Evolutionary conservation across 2,329 filamentous ascomycete species (phyloP).

Genomic region (Sporothrix globosa): DNA sequence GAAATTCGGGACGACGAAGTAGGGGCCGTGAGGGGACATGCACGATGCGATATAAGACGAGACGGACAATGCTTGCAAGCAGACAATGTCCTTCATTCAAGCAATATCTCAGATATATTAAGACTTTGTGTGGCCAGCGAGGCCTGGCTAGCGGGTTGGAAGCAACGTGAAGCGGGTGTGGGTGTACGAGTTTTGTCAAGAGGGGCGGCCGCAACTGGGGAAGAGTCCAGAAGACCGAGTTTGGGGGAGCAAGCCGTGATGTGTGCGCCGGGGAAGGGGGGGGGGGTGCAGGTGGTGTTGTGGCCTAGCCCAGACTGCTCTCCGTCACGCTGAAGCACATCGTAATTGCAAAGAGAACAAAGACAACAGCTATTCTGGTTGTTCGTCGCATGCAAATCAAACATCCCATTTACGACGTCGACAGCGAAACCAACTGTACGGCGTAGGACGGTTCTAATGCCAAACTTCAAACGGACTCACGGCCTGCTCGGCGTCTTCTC

Average conservation of each 20-base stretch:
- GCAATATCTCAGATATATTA: slow-evolving; percentile 1
- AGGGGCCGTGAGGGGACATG: not conserved
- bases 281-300: not conserved
- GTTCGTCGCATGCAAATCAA: not conserved
- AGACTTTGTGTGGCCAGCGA: not conserved
- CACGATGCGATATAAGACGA: not conserved
- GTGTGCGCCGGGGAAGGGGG: not conserved
- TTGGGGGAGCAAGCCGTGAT: not conserved
- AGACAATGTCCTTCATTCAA: not conserved
- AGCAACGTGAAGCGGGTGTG: slow-evolving; percentile 8
- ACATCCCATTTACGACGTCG: too few relatives aligned
- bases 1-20: not conserved
- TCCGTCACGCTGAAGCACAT: not conserved
- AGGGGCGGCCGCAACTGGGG: not conserved
- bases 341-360: not conserved
- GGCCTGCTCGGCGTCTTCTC: slow-evolving; percentile 8
- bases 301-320: slow-evolving; percentile 3
- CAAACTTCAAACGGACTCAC: not conserved
- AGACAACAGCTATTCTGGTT: not conserved
- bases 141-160: not conserved
- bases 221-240: not conserved
- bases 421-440: too few relatives aligned
- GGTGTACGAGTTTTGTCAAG: slow-evolving; percentile 16
- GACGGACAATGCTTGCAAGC: slow-evolving; percentile 5
- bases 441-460: too few relatives aligned